These are phyloP conservation scores for Microbotryum saponariae DNA, from an alignment of 1,284 basidiomycete genomes.

Conservation along the genomic window DNA sequence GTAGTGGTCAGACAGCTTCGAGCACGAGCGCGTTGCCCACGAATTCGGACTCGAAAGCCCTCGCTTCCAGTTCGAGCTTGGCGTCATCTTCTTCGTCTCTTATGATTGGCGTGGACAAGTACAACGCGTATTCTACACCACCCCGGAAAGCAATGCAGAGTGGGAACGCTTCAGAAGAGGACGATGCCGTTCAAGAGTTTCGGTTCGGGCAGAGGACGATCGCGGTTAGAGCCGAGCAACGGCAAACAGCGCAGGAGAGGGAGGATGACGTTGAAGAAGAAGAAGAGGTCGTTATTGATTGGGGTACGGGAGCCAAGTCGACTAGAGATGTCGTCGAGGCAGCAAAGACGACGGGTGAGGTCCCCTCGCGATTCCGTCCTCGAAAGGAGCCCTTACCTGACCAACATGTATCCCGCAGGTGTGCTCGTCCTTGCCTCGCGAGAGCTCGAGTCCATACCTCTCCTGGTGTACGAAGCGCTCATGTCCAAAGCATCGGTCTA, in stretches of 20 bases:
- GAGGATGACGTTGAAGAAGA: neutral
- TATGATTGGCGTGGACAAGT: too few species aligned
- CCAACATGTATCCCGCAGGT: slow-evolving; percentile 6
- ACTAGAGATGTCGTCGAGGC: slow-evolving; percentile 11
- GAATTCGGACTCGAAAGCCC: slow-evolving; percentile 5
- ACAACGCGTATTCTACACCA: too few species aligned
- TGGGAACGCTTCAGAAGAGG: neutral
- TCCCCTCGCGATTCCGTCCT: too few species aligned
- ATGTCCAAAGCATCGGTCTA: slow-evolving; percentile 12
- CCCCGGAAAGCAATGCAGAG: neutral
- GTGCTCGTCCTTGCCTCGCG: slow-evolving; percentile 23
- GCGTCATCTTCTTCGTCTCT: too few species aligned
- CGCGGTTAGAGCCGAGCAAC: too few species aligned
- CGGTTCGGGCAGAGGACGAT: neutral
- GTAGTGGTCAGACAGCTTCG: neutral
- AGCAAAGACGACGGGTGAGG: slow-evolving; percentile 18
- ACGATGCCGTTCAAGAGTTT: neutral
- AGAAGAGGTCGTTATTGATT: slow-evolving; percentile 7
- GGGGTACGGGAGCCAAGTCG: slow-evolving; percentile 14
- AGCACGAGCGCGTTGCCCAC: too few species aligned
- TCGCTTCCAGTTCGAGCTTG: neutral
- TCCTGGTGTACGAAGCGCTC: slow-evolving; percentile 18
- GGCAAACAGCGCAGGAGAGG: too few species aligned
- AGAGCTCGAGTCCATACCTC: slow-evolving; percentile 6
- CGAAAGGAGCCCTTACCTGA: neutral